phyloP scores from a whole-genome alignment of 305 asterid genomes.

The Solanum hybrid region DNA sequence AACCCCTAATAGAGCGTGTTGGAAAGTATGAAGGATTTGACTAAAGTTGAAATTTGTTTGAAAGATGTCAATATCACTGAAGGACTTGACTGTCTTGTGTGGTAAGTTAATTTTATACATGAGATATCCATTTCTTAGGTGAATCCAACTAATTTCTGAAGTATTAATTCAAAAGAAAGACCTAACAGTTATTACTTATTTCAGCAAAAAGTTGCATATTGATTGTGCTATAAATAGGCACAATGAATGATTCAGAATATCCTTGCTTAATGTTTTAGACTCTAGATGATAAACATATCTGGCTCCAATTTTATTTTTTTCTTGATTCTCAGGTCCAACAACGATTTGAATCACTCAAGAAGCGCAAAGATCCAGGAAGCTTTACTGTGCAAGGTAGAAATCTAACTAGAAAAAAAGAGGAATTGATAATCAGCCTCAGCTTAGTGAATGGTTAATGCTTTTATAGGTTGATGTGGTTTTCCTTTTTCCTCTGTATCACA shows the following conservation, averaged over 20 bases:
- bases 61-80: background rate
- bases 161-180: background rate
- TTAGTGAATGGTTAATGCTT: background rate
- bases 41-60: background rate
- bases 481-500: background rate
- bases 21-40: background rate
- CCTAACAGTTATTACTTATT: background rate
- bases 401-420: background rate
- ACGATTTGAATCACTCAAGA: conserved; percentile 85
- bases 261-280: background rate
- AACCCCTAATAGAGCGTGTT: background rate
- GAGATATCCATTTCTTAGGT: background rate
- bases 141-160: background rate
- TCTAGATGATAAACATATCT: background rate
- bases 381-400: conserved; percentile 77
- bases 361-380: conserved; percentile 75
- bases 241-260: background rate
- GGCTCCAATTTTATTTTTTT: background rate
- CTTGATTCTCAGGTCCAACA: conserved; percentile 56
- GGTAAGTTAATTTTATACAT: background rate
- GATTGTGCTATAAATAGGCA: background rate
- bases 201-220: background rate
- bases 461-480: background rate
- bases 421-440: background rate
- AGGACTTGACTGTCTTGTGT: background rate